Base-by-base conservation (phyloP, 306 rosid genomes). In the Vachellia collinsii region DNA sequence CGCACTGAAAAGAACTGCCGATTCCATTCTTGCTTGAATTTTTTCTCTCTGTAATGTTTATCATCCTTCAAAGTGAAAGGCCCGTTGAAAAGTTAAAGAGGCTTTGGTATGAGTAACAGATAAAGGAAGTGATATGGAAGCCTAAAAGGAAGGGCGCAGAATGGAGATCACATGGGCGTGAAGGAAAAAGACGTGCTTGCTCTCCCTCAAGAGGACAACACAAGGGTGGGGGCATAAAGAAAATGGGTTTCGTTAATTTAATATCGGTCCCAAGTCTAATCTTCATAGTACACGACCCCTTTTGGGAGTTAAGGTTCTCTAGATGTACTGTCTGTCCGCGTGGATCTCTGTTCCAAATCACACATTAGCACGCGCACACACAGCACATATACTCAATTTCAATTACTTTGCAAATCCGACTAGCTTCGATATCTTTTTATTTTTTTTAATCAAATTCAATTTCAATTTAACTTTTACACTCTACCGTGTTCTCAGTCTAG, bases 181-280 rank as follows among this genome's bases (percentile, higher is more conserved):
- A 44, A 23, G 47, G 74, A 76, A 39, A 7, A 47, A 16, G 77
- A 37, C 47, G 6, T 29, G 61, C 36, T 11, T 47, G 56, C 25
- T 68, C 37, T 42, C 43, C 29, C 16, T 20, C 75, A 20, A 64
- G 19, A 48, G 42, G 71, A 76, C 74, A 77, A 20, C 79, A 64
- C 38, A 42, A 6, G 22, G 34, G 25, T 80, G 53, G 53, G 59
- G 65, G 59, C 20, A 67, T 19, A 29, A 46, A 23, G 42, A 77
- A 64, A 81, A 58, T 63, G 48, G 17, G 17, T 17, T 79, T 67
- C 23, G 59, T 76, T 70, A 22, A 23, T 56, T 69, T 50, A 51
- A 43, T 22, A 64, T 72, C 17, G 44, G 54, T 37, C 56, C 74
- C 34, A 79, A 74, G 68, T 78, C 75, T 67, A 77, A 65, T 78